phyloP scores from a whole-genome alignment of 169 alveolate genomes.

The Eimeria sp. region DNA sequence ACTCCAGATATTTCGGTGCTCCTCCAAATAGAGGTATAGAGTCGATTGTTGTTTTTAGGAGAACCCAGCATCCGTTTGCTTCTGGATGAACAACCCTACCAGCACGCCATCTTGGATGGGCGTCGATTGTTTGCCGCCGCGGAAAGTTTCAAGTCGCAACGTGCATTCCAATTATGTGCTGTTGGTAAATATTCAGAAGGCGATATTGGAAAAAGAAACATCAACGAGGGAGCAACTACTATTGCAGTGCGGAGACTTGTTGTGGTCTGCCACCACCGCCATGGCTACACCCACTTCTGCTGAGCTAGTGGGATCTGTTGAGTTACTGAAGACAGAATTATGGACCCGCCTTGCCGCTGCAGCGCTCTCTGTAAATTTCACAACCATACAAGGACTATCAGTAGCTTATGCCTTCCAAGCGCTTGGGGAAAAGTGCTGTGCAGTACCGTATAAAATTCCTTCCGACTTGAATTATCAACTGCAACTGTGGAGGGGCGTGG shows the following conservation, averaged over 20 bases:
- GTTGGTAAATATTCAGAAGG: constrained; percentile 1
- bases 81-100: not conserved
- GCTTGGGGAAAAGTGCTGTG: constrained; percentile 35
- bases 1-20: constrained; percentile 70
- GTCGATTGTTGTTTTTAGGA: not conserved
- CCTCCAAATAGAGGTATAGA: constrained; percentile 50
- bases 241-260: constrained; percentile 58
- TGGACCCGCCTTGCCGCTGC: constrained; percentile 71
- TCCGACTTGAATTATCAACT: not conserved
- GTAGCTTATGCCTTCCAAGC: constrained; percentile 47
- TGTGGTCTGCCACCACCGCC: constrained; percentile 40
- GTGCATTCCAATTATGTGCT: not conserved
- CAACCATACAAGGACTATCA: constrained; percentile 19
- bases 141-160: not conserved
- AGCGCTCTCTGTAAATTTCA: constrained; percentile 22
- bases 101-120: not conserved
- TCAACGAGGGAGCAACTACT: constrained; percentile 30
- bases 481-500: constrained; percentile 67
- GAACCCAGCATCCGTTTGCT: not conserved
- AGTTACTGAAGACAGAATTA: constrained; percentile 14
- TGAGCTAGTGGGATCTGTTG: constrained; percentile 11
- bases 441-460: constrained; percentile 57
- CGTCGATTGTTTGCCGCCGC: not conserved
- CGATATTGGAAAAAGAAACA: constrained; percentile 45
- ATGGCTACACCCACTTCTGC: constrained; percentile 29